Conservation (phyloP, 495 filamentous ascomycete genomes). For the Penicillium diatomitis region DNA sequence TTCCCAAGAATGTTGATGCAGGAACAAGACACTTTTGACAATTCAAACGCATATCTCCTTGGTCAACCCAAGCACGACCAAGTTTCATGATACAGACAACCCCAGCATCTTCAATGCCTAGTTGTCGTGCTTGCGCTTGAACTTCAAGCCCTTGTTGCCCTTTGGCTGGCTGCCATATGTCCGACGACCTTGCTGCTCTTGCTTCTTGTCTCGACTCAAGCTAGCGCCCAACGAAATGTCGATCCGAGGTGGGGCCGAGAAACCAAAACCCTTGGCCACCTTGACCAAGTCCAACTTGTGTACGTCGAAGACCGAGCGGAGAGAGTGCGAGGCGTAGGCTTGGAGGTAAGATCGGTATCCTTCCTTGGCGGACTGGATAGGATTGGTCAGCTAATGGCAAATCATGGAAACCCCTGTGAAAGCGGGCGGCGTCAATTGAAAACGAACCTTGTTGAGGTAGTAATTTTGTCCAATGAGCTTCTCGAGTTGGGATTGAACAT, state of each 20-base stretch:
- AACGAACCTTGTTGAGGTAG: conserved; percentile 75
- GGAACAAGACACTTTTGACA: conserved; percentile 13
- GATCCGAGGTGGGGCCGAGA: conserved; percentile 77
- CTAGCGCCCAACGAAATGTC: conserved; percentile 84
- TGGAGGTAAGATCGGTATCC: conserved; percentile 80
- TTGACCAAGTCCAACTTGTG: conserved; percentile 88
- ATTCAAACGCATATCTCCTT: background rate
- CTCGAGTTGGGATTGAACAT: conserved; percentile 93
- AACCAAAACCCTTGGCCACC: conserved; percentile 91
- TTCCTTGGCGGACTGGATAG: conserved; percentile 51
- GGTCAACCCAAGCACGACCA: too few species aligned
- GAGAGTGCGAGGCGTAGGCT: conserved; percentile 84
- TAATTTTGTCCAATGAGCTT: conserved; percentile 89
- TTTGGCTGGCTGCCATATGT: conserved; percentile 68
- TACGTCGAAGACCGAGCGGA: conserved; percentile 87
- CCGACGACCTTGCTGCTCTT: conserved; percentile 57
- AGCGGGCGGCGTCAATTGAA: background rate
- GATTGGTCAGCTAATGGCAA: conserved; percentile 7
- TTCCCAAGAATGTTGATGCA: conserved; percentile 18
- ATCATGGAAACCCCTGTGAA: background rate
- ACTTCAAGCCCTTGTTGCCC: conserved; percentile 33
- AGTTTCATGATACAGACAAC: too few species aligned
- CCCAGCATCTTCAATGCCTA: background rate
- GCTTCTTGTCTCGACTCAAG: conserved; percentile 81
- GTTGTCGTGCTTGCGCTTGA: conserved; percentile 37